Base-by-base conservation (phyloP, 2,329 filamentous ascomycete species). In the Sporothrix brasiliensis region DNA sequence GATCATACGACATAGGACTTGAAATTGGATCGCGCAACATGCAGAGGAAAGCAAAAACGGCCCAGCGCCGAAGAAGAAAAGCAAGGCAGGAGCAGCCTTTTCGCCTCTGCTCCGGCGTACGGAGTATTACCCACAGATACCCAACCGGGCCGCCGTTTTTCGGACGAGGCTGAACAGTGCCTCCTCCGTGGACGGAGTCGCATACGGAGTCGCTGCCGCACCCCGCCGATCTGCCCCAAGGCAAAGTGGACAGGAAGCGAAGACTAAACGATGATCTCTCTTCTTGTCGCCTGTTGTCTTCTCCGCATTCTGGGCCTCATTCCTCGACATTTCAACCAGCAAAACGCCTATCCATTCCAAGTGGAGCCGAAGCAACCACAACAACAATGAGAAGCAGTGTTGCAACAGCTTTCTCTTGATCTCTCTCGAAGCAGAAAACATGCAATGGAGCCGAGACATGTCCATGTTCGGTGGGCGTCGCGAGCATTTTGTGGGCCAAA, bases 101-200 rank as follows among this genome's bases (percentile, higher is more conserved):
- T 11, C n/a, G 10, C 11, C 10, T 34, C 30, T 41, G 16, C 56
- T 34, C 56, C 58, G 58, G 61, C 44, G 24, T 21, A 65, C 61
- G 61, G 61, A 30, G 41, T 50, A 34, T 34, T 34, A 4, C 10
- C 61, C 61, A 65, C 60, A 30, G 30, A 30, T 19, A 30, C 19
- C 34, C 10, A 47, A 39, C 47, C 47, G 47, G 24, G 21, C 39
- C 41, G 56, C 67, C 67, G 53, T 34, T 58, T 68, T 68, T 68
- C 67, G 67, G 67, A 68, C 34, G 24, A 49, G 16, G 21, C 13
- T 5, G 19, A 13, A 44, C 19, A 21, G 21, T 6, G 4, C n/a
- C 24, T 14, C n/a, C 52, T 27, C 52, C 52, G 52, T 14, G 14
- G 41, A 63, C 41, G 13, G 19, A 41, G 58, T n/a, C 21, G 52